Percentiles rank a stretch among this genome's conserved stretches.
phyloP scores from a whole-genome alignment of 2,329 filamentous ascomycete genomes.

The Botrytis cinerea region DNA sequence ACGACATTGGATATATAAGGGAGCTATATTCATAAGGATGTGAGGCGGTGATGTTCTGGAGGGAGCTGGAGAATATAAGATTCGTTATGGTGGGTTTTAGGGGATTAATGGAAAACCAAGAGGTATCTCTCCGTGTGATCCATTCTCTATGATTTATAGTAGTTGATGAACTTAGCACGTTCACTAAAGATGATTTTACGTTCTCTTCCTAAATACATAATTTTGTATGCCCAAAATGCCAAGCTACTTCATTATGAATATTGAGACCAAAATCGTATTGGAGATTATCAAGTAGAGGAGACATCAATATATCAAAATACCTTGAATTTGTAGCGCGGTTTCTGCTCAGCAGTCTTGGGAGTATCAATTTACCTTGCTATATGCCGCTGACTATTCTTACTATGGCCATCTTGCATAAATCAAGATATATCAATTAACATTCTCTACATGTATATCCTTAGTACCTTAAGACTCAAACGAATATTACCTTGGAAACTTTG shows the following conservation, averaged over 20 bases:
- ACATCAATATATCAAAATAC: neutral
- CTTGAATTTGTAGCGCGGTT: rapidly evolving
- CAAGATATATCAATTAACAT: neutral
- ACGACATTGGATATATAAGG: neutral
- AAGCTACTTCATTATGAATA: too few relatives aligned
- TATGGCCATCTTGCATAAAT: neutral
- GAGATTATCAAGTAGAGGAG: neutral
- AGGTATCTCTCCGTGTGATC: neutral
- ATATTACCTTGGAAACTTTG: neutral
- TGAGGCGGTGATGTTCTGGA: too few relatives aligned
- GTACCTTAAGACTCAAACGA: neutral
- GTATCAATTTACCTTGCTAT: neutral
- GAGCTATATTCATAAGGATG: neutral
- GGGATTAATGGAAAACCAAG: neutral
- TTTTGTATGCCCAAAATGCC: neutral
- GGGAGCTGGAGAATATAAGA: neutral
- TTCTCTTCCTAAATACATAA: neutral
- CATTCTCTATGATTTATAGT: neutral
- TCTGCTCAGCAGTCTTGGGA: neutral
- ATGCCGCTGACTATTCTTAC: neutral
- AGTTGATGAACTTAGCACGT: neutral
- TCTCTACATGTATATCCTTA: neutral
- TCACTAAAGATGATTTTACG: neutral
- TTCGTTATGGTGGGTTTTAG: neutral
- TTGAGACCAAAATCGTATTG: neutral